phyloP scores from a whole-genome alignment of 2,329 filamentous ascomycete genomes.

The Pseudocercospora pini-densiflorae region DNA sequence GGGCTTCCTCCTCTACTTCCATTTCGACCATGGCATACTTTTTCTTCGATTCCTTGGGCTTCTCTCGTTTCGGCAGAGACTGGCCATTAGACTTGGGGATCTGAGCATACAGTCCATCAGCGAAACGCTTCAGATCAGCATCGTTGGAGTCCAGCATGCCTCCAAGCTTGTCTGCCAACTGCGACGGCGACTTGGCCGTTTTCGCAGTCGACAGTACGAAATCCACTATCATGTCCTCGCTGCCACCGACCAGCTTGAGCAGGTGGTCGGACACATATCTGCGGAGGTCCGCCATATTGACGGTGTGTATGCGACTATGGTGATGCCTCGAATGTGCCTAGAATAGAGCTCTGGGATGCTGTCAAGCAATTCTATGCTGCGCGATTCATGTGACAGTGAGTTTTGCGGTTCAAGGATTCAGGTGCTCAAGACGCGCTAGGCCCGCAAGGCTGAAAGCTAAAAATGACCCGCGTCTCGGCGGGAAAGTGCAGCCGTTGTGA shows the following conservation, averaged over 20 bases:
- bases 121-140: constrained; percentile 53
- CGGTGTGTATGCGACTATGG: not conserved
- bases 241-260: constrained; percentile 59
- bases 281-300: constrained; percentile 40
- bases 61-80: constrained; percentile 24
- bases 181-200: constrained; percentile 53
- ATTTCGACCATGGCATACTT: constrained; percentile 60
- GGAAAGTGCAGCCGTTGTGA: not conserved
- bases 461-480: not conserved
- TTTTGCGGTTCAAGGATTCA: not conserved
- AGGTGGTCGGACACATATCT: constrained; percentile 54
- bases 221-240: constrained; percentile 61
- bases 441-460: constrained; percentile 3
- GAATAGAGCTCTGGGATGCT: not conserved
- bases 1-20: constrained; percentile 50
- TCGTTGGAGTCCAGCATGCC: constrained; percentile 57
- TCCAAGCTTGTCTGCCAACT: constrained; percentile 57
- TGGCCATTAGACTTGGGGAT: constrained; percentile 34
- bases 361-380: not conserved
- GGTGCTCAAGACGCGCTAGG: not conserved
- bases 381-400: not conserved
- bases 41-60: constrained; percentile 47
- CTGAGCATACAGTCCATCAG: constrained; percentile 50
- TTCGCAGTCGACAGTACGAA: constrained; percentile 61
- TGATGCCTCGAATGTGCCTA: not conserved